Evolutionary conservation across 2,329 filamentous ascomycete species (phyloP), one percentile per base, ranked within the genome.

Genomic region (Aspergillus clavatus): DNA sequence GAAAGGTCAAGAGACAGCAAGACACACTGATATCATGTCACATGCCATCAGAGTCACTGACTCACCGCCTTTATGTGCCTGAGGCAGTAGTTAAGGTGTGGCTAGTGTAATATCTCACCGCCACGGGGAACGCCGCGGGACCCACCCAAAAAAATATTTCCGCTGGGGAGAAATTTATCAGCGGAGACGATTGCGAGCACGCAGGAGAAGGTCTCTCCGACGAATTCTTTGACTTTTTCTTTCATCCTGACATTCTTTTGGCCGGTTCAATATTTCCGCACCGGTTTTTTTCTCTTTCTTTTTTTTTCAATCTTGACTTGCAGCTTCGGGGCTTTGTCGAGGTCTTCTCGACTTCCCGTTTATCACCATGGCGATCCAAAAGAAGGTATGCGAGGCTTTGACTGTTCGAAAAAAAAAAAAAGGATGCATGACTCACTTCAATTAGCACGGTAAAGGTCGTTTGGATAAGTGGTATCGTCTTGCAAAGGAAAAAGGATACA

Each of bases 391-490:
- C 19, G 33, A 47, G 47, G 41, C 39, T 54, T 24, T 47, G n/a
- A n/a, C n/a, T n/a, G n/a, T 36, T 39, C 44, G 41, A 16, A 26
- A 37, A 4, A n/a, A n/a, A 26, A 31, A 6, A 39, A 28, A 24
- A 19, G 37, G 10, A 39, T 37, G 29, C 28, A 65, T 63, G 14
- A 16, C 60, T 72, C 45, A 68, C 54, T 37, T 16, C 46, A 43
- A 48, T 45, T 55, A 80, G 80, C 87, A 95, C 74, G 91, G 89
- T 73, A 97, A 97, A 76, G 91, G 91, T 71, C 90, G 91, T 81
- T 79, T 96, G 62, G 93, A 98, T 72, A 96, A 97, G 72, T 97
- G 90, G 88, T 98, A 97, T 73, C 91, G 90, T 67, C 83, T 97
- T 61, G 93, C 93, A 51, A 98, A 98, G 72, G 93, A 98, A 69